These are phyloP conservation scores for Niebla homalea DNA, from an alignment of 495 filamentous ascomycete species.

Conservation along the genomic window DNA sequence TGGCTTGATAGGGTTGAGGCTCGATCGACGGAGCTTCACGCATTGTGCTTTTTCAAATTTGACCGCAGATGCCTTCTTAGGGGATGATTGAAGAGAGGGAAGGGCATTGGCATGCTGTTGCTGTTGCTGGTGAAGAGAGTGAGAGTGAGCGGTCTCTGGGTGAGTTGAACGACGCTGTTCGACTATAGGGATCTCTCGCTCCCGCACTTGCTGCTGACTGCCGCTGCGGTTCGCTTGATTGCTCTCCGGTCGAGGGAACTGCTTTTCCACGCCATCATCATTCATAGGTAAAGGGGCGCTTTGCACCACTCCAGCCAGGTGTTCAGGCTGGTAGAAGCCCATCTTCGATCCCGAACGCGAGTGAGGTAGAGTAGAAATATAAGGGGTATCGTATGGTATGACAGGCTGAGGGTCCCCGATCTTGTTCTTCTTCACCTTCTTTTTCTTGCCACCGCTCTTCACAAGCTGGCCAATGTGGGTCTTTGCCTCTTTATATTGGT, in stretches of 20 bases:
- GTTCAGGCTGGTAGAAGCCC: not conserved
- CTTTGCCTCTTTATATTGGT: slow-evolving; percentile 17
- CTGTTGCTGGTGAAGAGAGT: slow-evolving; percentile 2
- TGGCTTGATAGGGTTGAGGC: not conserved
- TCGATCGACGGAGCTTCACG: not conserved
- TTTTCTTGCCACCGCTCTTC: slow-evolving; percentile 8
- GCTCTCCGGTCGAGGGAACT: slow-evolving; percentile 1
- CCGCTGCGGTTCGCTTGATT: not conserved
- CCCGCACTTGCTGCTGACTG: not conserved
- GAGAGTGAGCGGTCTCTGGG: not conserved
- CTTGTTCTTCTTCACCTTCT: slow-evolving; percentile 8
- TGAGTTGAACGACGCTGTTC: not conserved
- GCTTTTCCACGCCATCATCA: not conserved
- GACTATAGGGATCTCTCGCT: not conserved
- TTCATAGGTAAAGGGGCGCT: not conserved
- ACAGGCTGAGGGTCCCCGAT: slow-evolving; percentile 3
- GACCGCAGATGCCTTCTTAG: not conserved
- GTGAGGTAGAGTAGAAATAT: not conserved
- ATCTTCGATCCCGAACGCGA: not conserved
- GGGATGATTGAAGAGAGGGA: too few species aligned
- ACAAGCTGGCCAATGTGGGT: slow-evolving; percentile 18
- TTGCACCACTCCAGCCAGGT: not conserved
- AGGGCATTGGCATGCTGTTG: not conserved
- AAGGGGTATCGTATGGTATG: slow-evolving; percentile 1
- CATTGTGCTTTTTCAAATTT: not conserved